A percentile compares a stretch with the other conserved stretches of the same genome.
phyloP scores from a whole-genome alignment of 2,329 filamentous ascomycete species.

The Bipolaris bicolor region DNA sequence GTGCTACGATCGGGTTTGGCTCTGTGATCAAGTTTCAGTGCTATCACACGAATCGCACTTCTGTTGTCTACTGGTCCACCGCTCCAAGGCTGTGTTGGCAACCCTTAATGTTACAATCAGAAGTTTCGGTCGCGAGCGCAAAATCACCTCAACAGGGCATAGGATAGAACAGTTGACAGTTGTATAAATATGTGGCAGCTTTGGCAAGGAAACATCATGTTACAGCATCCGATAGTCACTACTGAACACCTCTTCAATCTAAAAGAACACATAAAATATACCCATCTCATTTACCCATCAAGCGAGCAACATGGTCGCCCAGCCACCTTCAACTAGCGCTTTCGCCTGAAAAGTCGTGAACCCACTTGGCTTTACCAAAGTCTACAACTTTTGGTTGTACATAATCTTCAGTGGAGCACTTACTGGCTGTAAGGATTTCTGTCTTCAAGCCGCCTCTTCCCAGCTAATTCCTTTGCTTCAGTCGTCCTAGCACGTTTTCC shows the following conservation, averaged over 20 bases:
- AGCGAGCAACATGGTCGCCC: conserved; percentile 18
- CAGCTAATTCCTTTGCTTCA: background rate
- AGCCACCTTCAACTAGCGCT: conserved; percentile 17
- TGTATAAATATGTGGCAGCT: background rate
- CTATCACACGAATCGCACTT: background rate
- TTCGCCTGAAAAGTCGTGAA: conserved; percentile 32
- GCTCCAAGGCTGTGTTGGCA: background rate
- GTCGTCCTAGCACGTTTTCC: conserved; percentile 56
- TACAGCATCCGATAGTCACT: background rate
- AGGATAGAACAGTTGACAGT: background rate
- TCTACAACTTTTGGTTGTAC: conserved; percentile 64
- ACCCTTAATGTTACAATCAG: background rate
- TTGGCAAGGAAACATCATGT: background rate
- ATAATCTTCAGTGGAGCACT: conserved; percentile 29
- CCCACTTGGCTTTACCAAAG: conserved; percentile 61
- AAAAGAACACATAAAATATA: background rate
- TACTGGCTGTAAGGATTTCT: conserved; percentile 15
- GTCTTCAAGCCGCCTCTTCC: background rate
- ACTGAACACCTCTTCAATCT: background rate
- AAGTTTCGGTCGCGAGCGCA: background rate
- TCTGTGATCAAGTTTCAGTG: background rate
- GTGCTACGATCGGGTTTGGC: background rate
- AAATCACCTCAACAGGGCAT: conserved; percentile 6
- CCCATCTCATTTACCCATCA: background rate
- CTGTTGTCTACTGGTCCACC: background rate